Evolutionary conservation across 1,284 basidiomycete genomes (phyloP).

Genomic region (Ustilago cynodontis): DNA sequence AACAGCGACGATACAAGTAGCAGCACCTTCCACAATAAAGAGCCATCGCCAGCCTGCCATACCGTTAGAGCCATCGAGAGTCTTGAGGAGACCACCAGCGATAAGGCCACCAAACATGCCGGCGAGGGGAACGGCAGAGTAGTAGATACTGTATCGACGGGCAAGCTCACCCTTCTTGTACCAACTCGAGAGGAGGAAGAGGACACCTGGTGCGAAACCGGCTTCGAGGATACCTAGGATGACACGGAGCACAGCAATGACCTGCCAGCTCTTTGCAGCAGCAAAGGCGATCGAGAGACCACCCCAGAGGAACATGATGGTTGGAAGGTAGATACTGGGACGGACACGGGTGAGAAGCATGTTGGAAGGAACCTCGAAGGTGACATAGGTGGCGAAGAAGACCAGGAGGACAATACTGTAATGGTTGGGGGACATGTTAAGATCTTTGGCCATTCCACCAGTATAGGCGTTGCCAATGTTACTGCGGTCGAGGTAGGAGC

Average conservation of each 20-base stretch:
- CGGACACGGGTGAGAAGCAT: constrained; percentile 39
- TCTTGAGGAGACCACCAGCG: constrained; percentile 11
- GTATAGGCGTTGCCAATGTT: constrained; percentile 42
- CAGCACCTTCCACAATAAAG: constrained; percentile 43
- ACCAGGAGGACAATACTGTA: constrained; percentile 38
- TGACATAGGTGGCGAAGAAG: constrained; percentile 40
- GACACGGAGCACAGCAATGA: constrained; percentile 28
- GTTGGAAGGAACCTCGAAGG: constrained; percentile 51
- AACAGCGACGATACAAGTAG: constrained; percentile 27
- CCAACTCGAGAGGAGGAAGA: constrained; percentile 68
- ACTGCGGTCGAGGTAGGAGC: constrained; percentile 31
- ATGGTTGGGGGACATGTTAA: constrained; percentile 26
- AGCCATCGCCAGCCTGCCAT: constrained; percentile 40
- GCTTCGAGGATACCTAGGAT: constrained; percentile 34
- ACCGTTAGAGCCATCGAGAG: constrained; percentile 18
- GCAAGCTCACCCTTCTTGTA: constrained; percentile 72
- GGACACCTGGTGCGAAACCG: constrained; percentile 58
- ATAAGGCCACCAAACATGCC: constrained; percentile 38
- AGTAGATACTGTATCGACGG: constrained; percentile 72
- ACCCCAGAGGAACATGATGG: constrained; percentile 55
- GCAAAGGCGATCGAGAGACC: constrained; percentile 40
- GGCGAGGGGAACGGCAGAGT: constrained; percentile 67
- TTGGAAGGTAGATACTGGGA: constrained; percentile 52
- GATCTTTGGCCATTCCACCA: constrained; percentile 30
- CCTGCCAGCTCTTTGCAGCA: constrained; percentile 18